These are phyloP conservation scores for Nicotiana otophora DNA, from an alignment of 257 asterid genomes.

Conservation along the genomic window DNA sequence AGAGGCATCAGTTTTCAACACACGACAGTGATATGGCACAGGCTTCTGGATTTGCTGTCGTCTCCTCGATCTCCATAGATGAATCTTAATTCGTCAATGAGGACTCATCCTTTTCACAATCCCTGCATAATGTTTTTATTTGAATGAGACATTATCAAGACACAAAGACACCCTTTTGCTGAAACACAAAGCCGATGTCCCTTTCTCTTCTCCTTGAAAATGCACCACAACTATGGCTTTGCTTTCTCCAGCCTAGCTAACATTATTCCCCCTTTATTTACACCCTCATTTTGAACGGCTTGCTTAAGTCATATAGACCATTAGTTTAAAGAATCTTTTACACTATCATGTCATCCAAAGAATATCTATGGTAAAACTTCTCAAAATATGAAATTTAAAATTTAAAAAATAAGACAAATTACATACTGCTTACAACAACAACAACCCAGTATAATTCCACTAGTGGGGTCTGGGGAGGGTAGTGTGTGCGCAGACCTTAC, in stretches of 20 bases:
- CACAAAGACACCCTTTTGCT: constrained; percentile 6
- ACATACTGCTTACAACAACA: too few species aligned
- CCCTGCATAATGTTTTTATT: background rate
- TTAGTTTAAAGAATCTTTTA: too few species aligned
- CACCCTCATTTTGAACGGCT: too few species aligned
- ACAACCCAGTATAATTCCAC: too few species aligned
- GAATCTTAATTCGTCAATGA: constrained; percentile 14
- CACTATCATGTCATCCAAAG: too few species aligned
- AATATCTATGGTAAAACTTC: too few species aligned
- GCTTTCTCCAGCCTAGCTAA: background rate
- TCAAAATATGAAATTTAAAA: too few species aligned
- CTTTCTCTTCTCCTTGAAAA: constrained; percentile 35
- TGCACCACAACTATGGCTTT: constrained; percentile 10
- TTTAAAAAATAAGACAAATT: too few species aligned
- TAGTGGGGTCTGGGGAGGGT: too few species aligned
- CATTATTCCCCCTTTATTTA: background rate
- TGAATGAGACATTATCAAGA: constrained; percentile 39
- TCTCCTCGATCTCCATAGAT: background rate
- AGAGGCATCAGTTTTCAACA: background rate
- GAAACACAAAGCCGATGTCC: constrained; percentile 16
- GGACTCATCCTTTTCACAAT: background rate
- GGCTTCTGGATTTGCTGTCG: constrained; percentile 20
- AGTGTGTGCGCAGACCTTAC: too few species aligned
- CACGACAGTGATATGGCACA: constrained; percentile 14
- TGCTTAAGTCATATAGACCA: too few species aligned